phyloP scores from a whole-genome alignment of 345 rosid species.

The Toxicodendron radicans region DNA sequence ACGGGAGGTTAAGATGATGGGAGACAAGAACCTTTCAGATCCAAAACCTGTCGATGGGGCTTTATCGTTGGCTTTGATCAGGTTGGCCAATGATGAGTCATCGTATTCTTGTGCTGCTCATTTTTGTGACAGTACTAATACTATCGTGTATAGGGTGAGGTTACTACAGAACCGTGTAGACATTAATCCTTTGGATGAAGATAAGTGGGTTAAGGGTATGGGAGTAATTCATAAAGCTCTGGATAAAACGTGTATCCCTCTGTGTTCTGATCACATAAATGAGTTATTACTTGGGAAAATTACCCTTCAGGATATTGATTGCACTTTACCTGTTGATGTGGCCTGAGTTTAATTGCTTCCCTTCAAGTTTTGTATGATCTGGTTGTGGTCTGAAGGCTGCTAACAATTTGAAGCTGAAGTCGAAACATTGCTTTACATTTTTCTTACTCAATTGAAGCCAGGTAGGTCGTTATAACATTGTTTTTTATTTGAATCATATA shows the following conservation, averaged over 20 bases:
- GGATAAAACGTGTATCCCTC: constrained; percentile 63
- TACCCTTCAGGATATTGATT: constrained; percentile 75
- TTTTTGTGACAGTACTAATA: constrained; percentile 70
- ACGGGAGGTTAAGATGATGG: constrained; percentile 92
- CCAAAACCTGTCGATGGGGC: constrained; percentile 85
- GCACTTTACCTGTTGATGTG: constrained; percentile 53
- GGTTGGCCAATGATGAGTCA: constrained; percentile 73
- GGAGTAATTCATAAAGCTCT: constrained; percentile 60
- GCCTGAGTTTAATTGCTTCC: constrained; percentile 32
- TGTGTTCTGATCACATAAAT: constrained; percentile 66
- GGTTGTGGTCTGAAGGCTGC: constrained; percentile 3
- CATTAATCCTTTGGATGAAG: constrained; percentile 47
- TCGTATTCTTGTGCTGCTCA: constrained; percentile 58
- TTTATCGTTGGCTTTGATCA: constrained; percentile 62
- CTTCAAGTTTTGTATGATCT: neutral
- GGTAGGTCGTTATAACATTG: neutral
- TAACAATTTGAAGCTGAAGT: neutral
- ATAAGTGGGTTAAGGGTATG: constrained; percentile 61
- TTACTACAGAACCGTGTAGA: constrained; percentile 57
- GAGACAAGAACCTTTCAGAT: constrained; percentile 75
- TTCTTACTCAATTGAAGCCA: neutral
- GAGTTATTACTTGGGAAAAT: constrained; percentile 71
- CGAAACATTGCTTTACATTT: neutral
- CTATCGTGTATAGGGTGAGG: constrained; percentile 52
- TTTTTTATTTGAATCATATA: neutral